phyloP scores from a whole-genome alignment of 208 protist species.

The Leishmania aethiopica region DNA sequence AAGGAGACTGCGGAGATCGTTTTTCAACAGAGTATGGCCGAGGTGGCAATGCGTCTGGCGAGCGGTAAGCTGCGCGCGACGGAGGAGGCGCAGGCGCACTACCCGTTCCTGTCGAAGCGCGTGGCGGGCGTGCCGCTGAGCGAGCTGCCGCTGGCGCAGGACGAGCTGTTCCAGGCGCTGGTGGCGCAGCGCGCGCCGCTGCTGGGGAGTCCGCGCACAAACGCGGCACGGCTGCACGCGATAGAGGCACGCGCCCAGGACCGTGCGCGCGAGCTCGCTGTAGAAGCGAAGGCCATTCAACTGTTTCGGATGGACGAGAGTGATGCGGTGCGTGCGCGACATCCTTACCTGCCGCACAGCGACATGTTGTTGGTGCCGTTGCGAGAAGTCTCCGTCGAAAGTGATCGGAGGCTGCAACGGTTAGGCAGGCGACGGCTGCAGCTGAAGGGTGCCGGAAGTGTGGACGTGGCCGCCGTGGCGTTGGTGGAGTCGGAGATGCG shows the following conservation, averaged over 20 bases:
- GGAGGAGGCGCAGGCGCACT: conserved; percentile 39
- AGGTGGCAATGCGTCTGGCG: conserved; percentile 14
- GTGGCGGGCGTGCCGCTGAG: conserved; percentile 42
- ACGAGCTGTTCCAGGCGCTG: conserved; percentile 32
- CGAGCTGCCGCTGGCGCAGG: conserved; percentile 37
- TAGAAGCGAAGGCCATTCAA: conserved; percentile 35
- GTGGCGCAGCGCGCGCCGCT: conserved; percentile 31
- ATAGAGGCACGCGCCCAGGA: conserved; percentile 19
- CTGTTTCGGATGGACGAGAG: conserved; percentile 56
- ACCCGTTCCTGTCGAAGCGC: conserved; percentile 54
- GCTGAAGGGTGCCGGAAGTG: neutral
- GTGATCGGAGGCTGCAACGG: conserved; percentile 32
- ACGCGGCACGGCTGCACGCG: conserved; percentile 38
- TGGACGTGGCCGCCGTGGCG: conserved; percentile 27
- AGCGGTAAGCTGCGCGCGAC: conserved; percentile 29
- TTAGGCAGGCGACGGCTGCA: conserved; percentile 19
- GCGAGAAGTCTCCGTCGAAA: conserved; percentile 40
- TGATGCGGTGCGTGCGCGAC: conserved; percentile 55
- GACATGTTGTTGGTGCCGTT: conserved; percentile 49
- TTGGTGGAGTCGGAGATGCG: conserved; percentile 38
- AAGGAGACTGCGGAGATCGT: neutral
- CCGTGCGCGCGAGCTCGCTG: conserved; percentile 33
- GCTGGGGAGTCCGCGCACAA: conserved; percentile 23
- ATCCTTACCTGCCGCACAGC: conserved; percentile 59
- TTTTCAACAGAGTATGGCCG: neutral